Percentiles rank a stretch among this genome's conserved stretches.
Evolutionary conservation across 2,329 filamentous ascomycete species (phyloP).

Genomic region (Uncinocarpus reesii): DNA sequence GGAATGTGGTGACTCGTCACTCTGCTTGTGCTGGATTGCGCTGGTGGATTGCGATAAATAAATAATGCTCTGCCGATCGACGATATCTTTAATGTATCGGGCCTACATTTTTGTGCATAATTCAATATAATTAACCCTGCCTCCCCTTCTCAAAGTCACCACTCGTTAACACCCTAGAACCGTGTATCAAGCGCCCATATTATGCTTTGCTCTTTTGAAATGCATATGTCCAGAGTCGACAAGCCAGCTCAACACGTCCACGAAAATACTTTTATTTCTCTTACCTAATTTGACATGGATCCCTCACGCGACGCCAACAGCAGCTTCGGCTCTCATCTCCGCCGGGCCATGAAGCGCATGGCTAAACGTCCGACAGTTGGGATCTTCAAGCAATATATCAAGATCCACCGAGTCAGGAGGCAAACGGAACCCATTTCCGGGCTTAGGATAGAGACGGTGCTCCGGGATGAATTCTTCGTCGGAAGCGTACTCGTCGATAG

Average conservation of each 20-base stretch:
- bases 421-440: slow-evolving; percentile 52
- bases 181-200: neutral
- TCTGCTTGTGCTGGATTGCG: no score
- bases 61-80: no score
- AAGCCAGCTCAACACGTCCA: neutral
- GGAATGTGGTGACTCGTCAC: no score
- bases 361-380: slow-evolving; percentile 47
- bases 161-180: neutral
- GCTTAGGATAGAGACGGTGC: slow-evolving; percentile 52
- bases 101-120: no score
- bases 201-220: neutral
- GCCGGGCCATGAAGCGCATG: slow-evolving; percentile 33
- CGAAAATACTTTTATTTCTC: neutral
- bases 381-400: slow-evolving; percentile 53
- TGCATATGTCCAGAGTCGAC: neutral
- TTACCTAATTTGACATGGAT: neutral
- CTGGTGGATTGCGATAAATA: no score
- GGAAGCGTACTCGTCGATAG: slow-evolving; percentile 21
- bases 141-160: neutral
- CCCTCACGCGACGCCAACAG: slow-evolving; percentile 16
- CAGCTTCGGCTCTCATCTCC: slow-evolving; percentile 12
- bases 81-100: no score
- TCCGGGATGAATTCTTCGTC: slow-evolving; percentile 43
- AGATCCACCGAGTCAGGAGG: slow-evolving; percentile 50
- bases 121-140: neutral